A percentile compares a stretch with the other conserved stretches of the same genome.
phyloP scores from a whole-genome alignment of 371 early-diverging fungal genomes.

The Lichtheimia corymbifera region DNA sequence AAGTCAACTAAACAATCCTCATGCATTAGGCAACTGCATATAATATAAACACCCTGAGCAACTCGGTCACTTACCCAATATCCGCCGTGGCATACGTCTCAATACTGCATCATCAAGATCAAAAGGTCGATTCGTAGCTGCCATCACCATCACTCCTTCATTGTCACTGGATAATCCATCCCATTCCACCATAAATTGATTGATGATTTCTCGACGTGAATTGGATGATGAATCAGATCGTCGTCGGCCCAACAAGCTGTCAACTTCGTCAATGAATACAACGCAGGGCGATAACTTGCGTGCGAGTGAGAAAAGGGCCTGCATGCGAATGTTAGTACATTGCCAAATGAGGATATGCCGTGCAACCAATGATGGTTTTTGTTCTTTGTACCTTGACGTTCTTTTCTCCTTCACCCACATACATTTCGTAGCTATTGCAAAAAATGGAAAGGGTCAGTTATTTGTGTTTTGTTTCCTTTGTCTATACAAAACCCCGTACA shows the following conservation, averaged over 20 bases:
- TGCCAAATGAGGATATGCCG: not conserved
- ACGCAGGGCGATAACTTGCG: constrained; percentile 95
- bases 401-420: constrained; percentile 98
- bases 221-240: constrained; percentile 52
- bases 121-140: constrained; percentile 97
- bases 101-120: constrained; percentile 98
- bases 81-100: constrained; percentile 94
- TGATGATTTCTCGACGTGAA: constrained; percentile 86
- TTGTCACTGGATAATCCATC: constrained; percentile 87
- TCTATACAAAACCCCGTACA: constrained; percentile 43
- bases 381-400: constrained; percentile 64
- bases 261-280: constrained; percentile 98
- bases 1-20: constrained; percentile 70
- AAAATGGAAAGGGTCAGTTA: constrained; percentile 1
- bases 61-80: constrained; percentile 63
- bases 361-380: not conserved
- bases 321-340: not conserved
- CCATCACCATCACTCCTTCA: constrained; percentile 85
- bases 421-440: constrained; percentile 77
- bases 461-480: not conserved
- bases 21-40: not conserved
- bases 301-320: constrained; percentile 95
- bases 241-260: constrained; percentile 91
- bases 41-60: not conserved
- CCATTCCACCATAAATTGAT: constrained; percentile 97